These are phyloP conservation scores for Grigorovia yakushimaensis DNA, from an alignment of 805 yeast genomes.

Conservation along the genomic window DNA sequence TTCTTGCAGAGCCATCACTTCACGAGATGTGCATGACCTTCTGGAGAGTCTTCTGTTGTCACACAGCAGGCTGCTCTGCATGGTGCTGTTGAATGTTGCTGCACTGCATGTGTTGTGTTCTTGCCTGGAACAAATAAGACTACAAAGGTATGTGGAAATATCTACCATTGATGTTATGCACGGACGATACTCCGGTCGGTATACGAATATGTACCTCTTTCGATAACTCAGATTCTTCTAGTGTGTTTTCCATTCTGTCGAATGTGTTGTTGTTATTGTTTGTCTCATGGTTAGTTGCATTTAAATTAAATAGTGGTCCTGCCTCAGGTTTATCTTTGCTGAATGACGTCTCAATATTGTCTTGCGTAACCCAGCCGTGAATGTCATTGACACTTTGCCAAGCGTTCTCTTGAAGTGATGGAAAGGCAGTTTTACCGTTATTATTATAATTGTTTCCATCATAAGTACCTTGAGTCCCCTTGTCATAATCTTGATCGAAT, in stretches of 20 bases:
- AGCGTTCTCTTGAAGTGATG: slow-evolving; percentile 13
- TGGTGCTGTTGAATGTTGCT: no score
- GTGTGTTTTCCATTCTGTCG: not conserved
- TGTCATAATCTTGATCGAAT: not conserved
- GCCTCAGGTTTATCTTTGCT: not conserved
- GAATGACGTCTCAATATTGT: not conserved
- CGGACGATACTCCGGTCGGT: slow-evolving; percentile 32
- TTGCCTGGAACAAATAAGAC: no score
- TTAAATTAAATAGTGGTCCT: slow-evolving; percentile 1
- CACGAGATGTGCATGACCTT: not conserved
- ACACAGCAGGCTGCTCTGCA: not conserved
- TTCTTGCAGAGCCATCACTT: not conserved
- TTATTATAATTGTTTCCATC: not conserved
- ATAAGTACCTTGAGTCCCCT: no score
- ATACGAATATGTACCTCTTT: slow-evolving; percentile 34
- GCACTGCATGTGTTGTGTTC: no score
- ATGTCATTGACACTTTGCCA: slow-evolving; percentile 28
- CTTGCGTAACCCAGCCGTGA: slow-evolving; percentile 14
- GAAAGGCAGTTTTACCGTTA: slow-evolving; percentile 3
- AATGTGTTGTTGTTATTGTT: not conserved
- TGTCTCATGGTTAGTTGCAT: not conserved
- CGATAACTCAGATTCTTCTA: slow-evolving; percentile 7
- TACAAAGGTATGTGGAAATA: slow-evolving; percentile 19
- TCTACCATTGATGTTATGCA: slow-evolving; percentile 35
- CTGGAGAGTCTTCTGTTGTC: not conserved